Base-by-base conservation (phyloP, 2,329 filamentous ascomycete species). In the Thielaviopsis punctulata region DNA sequence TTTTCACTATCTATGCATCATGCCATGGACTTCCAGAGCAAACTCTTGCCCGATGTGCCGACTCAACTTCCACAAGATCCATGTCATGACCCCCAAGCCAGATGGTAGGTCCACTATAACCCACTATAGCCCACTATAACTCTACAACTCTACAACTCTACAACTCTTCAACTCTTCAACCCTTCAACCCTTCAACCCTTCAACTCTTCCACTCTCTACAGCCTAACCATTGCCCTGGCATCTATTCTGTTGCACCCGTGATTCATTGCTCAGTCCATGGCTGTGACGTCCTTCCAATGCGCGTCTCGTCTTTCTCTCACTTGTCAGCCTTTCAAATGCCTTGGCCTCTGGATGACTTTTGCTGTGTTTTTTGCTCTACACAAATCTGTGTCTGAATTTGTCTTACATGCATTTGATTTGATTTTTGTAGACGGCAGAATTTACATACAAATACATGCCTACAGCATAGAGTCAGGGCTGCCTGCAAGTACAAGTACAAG, bases 21-120 rank as follows among this genome's bases (percentile, higher is more conserved):
- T 84, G 60, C 86, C 88, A 59, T 98, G 92, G 92, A 87, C 90
- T 45, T 86, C 93, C 68, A 84, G 93, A 65, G 90, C 92, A 57
- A 98, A 96, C 68, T 95, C 89, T 64, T 98, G 92, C 66, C 92
- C 92, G 45, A 95, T 98, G 66, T 98, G 92, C 68, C 85, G 92
- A 59, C 84, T 86, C 61, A 80, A 77, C 57, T 96, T 98, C 71
- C 90, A 96, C 67, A 70, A 83, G 60, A 89, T 98, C 58, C 80
- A 92, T 64, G 80, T 98, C 56, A 49, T 47, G 22, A 54, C 48
- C 25, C 52, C 48, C 79, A 75, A 59, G 69, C 51, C 88, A 61
- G 84, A 86, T 73, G 86, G 87, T 92, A 76, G 68, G 78, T 72
- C 54, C 45, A 54, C 30, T 39, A n/a, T n/a, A n/a, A n/a, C n/a